Evolutionary conservation across 2,329 filamentous ascomycete species (phyloP), one percentile per base, ranked within the genome.

Genomic region (Pezicula neosporulosa): DNA sequence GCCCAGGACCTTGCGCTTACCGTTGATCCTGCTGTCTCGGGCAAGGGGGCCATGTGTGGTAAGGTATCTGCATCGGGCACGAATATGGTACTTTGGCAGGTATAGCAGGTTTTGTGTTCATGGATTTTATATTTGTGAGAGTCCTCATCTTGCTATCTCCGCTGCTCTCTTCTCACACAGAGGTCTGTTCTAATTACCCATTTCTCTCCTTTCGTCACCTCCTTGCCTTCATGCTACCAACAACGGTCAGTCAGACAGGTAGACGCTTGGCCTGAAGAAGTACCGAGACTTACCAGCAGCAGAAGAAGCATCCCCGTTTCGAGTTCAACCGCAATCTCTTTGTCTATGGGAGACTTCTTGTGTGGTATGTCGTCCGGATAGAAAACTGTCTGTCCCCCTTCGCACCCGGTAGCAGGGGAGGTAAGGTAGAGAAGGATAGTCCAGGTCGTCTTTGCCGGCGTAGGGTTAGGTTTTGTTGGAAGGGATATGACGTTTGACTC

Each of bases 311-410:
- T 87, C 2, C 93, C 93, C n/a, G 86, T 86, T 67, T 96, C 89
- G 10, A 89, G 81, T 1, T 78, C 78, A 6, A 95, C 83, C 1
- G 83, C 77, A 47, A 96, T 80, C 16, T 87, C 88, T 60, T 88
- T 81, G 16, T 77, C 51, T 7, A 66, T 60, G 51, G 70, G 68
- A 56, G 68, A 68, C 55, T 70, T 72, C 49, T 71, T 77, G 16
- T 75, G 65, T 3, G 76, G 69, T 54, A 73, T 73, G 60, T 83
- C 80, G 56, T 89, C 83, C 0, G 89, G 89, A 66, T 95, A 95
- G 69, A 97, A 97, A 30, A 94, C 89, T 0, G 93, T 97, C 70
- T 96, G 90, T 30, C 93, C 93, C 19, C 93, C 93, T 19, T 81
- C 68, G 61, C 91, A 95, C 4, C 87, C 88, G 6, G 89, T 89